Base-by-base conservation (phyloP, 345 rosid species). In the Eucalyptus cloeziana region DNA sequence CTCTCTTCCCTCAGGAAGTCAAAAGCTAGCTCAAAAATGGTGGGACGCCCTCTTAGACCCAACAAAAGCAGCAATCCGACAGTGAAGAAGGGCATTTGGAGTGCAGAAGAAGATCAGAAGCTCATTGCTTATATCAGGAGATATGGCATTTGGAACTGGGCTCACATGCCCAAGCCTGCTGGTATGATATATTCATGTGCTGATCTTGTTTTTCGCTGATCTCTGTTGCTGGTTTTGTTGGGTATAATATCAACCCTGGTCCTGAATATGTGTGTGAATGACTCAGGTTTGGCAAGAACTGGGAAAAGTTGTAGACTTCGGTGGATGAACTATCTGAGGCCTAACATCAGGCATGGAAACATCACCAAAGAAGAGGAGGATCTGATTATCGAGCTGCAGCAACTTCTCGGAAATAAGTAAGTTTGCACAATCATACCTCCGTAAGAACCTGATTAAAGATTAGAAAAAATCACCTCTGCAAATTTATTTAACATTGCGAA, bases 271-370 rank as follows among this genome's bases (percentile, higher is more conserved):
- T 37, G 81, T 5, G 45, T 19, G 44, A 19, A 33, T 71, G 45
- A 71, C 81, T 71, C 52, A 86, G 90, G 88, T 54, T 80, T 89
- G 90, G 50, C 56, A 17, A 67, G 90, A 58, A 86, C 86, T 5
- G 90, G 88, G 45, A 89, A 89, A 80, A 89, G 88, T 81, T 89
- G 90, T 54, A 86, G 90, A 31, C 90, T 89, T 52, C 88, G 90
- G 49, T 89, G 90, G 90, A 80, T 89, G 88, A 89, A 89, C 81
- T 89, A 89, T 37, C 50, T 89, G 54, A 87, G 88, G 58, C 90
- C 90, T 10, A 81, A 58, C 79, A 87, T 87, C 52, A 69, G 76
- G 76, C 88, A 60, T 52, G 90, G 86, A 52, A 86, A 89, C 79
- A 64, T 89, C 58, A 76, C 86, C 54, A 52, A 80, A 54, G 50